These are phyloP conservation scores for Penicillium nordicum DNA, from an alignment of 2,329 filamentous ascomycete species.

Conservation along the genomic window DNA sequence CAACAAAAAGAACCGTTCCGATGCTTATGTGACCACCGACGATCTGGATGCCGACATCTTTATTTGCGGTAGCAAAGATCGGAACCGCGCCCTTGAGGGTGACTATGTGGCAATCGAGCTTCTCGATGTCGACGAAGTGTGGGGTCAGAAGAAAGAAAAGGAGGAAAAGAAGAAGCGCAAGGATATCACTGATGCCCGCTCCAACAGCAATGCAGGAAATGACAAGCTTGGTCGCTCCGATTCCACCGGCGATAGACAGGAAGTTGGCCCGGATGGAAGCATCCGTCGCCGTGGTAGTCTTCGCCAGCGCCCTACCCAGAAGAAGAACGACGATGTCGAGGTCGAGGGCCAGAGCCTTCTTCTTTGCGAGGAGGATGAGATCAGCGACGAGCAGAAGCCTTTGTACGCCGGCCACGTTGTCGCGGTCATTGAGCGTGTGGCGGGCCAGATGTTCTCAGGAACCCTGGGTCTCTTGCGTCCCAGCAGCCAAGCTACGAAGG, in stretches of 20 bases:
- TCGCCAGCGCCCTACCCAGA: conserved; percentile 93
- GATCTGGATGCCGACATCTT: conserved; percentile 98
- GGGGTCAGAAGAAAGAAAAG: conserved; percentile 98
- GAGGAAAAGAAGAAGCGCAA: conserved; percentile 99
- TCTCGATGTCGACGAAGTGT: conserved; percentile 96
- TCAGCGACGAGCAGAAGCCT: conserved; percentile 96
- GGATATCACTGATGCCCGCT: conserved; percentile 90
- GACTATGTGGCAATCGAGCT: conserved; percentile 95
- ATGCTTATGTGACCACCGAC: conserved; percentile 92
- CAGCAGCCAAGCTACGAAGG: conserved; percentile 97
- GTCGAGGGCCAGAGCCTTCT: conserved; percentile 96
- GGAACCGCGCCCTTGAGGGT: conserved; percentile 92
- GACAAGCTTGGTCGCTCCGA: conserved; percentile 58
- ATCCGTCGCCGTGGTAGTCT: conserved; percentile 91
- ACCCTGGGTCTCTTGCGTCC: conserved; percentile 90
- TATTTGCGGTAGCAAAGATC: conserved; percentile 98
- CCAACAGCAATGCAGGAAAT: conserved; percentile 68
- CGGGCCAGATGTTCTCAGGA: conserved; percentile 98
- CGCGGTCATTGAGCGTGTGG: conserved; percentile 92
- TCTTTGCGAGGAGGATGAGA: conserved; percentile 96
- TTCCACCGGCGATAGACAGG: conserved; percentile 61
- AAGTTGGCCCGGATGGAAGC: conserved; percentile 68
- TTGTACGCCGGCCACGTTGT: conserved; percentile 96
- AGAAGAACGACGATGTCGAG: conserved; percentile 99
- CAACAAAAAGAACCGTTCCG: conserved; percentile 99